Evolutionary conservation across 352 stramenopile genomes (phyloP).

Genomic region (Pythium graminicola): DNA sequence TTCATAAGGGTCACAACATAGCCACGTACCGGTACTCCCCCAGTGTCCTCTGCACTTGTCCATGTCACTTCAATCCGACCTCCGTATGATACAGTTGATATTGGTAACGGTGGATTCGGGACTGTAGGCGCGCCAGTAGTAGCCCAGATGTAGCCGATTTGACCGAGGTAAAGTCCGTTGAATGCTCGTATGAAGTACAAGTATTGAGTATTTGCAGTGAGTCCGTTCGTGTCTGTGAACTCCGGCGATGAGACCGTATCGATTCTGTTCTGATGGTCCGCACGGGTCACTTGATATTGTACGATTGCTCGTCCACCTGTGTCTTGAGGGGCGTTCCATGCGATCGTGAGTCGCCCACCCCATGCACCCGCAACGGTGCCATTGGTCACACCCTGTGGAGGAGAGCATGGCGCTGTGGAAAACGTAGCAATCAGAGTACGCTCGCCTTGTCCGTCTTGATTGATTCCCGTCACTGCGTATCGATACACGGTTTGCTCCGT

Average conservation of each 20-base stretch:
- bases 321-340: slow-evolving; percentile 41
- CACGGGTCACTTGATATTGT: slow-evolving; percentile 36
- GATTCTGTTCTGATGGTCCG: slow-evolving; percentile 10
- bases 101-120: slow-evolving; percentile 25
- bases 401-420: slow-evolving; percentile 18
- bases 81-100: slow-evolving; percentile 25
- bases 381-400: slow-evolving; percentile 23
- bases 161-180: slow-evolving; percentile 33
- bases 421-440: slow-evolving; percentile 22
- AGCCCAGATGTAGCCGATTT: not conserved
- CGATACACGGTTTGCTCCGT: slow-evolving; percentile 35
- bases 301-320: slow-evolving; percentile 35
- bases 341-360: slow-evolving; percentile 31
- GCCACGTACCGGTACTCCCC: slow-evolving; percentile 28
- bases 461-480: slow-evolving; percentile 39
- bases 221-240: slow-evolving; percentile 29
- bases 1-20: slow-evolving; percentile 25
- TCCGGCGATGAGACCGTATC: not conserved
- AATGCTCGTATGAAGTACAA: slow-evolving; percentile 37
- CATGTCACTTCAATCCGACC: slow-evolving; percentile 41
- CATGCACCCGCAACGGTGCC: slow-evolving; percentile 1
- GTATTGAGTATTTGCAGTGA: slow-evolving; percentile 31
- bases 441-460: slow-evolving; percentile 37
- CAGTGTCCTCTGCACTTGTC: slow-evolving; percentile 31
- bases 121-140: slow-evolving; percentile 24